These are phyloP conservation scores for Neotropicomus parvogracilis DNA, from an alignment of 1,284 basidiomycete genomes.

Conservation along the genomic window DNA sequence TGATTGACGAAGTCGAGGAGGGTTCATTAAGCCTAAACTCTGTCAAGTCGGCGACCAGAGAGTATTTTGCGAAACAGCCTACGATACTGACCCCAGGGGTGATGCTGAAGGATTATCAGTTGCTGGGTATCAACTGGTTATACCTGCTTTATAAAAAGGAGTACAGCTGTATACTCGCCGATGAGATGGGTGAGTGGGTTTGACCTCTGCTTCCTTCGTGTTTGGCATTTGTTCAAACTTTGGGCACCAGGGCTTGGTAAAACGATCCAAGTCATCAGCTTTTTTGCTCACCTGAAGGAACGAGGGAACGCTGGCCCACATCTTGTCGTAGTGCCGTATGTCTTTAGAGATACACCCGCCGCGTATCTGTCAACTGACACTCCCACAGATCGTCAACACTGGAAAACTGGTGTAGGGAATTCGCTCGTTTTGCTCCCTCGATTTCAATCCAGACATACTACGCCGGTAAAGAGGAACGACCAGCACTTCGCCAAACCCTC, in stretches of 20 bases:
- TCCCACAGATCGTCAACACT: conserved; percentile 81
- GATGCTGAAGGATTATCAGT: conserved; percentile 92
- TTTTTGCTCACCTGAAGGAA: conserved; percentile 87
- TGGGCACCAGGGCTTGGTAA: conserved; percentile 80
- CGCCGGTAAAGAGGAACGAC: conserved; percentile 87
- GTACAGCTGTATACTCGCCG: conserved; percentile 93
- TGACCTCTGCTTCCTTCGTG: not conserved
- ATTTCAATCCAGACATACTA: conserved; percentile 93
- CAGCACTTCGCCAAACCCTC: conserved; percentile 68
- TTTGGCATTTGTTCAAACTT: not conserved
- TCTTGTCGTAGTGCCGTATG: conserved; percentile 91
- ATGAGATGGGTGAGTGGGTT: conserved; percentile 84
- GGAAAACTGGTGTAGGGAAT: conserved; percentile 98
- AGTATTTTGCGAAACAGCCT: conserved; percentile 78
- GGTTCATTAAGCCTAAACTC: conserved; percentile 59
- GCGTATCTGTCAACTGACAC: conserved; percentile 14
- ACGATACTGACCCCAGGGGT: conserved; percentile 65
- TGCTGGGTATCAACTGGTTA: conserved; percentile 98
- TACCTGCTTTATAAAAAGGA: conserved; percentile 79
- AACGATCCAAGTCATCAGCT: conserved; percentile 97
- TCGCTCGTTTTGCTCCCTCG: conserved; percentile 83
- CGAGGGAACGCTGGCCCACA: conserved; percentile 79
- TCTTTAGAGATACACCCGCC: conserved; percentile 42
- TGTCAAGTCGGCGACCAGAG: conserved; percentile 44
- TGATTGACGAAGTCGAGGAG: conserved; percentile 46